Conservation (phyloP, 148 eudicot species). For the Salicornia ramosissima region DNA sequence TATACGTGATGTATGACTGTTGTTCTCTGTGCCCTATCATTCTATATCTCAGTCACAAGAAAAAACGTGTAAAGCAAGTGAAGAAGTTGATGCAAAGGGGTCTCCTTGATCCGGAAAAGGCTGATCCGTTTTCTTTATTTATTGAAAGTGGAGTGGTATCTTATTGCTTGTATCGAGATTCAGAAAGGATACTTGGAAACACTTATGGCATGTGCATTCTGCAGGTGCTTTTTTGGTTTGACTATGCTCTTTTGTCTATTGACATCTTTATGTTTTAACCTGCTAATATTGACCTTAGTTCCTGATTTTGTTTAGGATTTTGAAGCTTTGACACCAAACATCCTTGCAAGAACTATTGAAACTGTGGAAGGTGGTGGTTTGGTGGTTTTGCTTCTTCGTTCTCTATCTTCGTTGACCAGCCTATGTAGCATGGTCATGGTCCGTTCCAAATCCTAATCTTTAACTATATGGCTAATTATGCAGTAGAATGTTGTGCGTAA, state of each 20-base stretch:
- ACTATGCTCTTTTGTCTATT: neutral
- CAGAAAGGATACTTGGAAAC: conserved; percentile 85
- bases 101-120: conserved; percentile 74
- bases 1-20: neutral
- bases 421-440: conserved; percentile 96
- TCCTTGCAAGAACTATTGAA: conserved; percentile 92
- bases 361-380: conserved; percentile 97
- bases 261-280: neutral
- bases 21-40: neutral
- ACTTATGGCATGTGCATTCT: conserved; percentile 94
- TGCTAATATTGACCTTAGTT: conserved; percentile 4
- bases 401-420: conserved; percentile 78
- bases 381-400: conserved; percentile 66
- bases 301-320: conserved; percentile 54
- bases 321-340: conserved; percentile 94
- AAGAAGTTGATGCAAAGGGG: conserved; percentile 65
- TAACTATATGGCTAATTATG: neutral
- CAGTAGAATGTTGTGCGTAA: neutral
- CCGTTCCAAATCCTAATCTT: conserved; percentile 4
- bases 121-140: conserved; percentile 69
- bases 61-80: conserved; percentile 65
- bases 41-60: conserved; percentile 52
- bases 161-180: conserved; percentile 76
- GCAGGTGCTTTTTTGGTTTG: conserved; percentile 43
- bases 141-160: conserved; percentile 69